phyloP scores from a whole-genome alignment of 108 stramenopile species.

The Licmophora abbreviata region DNA sequence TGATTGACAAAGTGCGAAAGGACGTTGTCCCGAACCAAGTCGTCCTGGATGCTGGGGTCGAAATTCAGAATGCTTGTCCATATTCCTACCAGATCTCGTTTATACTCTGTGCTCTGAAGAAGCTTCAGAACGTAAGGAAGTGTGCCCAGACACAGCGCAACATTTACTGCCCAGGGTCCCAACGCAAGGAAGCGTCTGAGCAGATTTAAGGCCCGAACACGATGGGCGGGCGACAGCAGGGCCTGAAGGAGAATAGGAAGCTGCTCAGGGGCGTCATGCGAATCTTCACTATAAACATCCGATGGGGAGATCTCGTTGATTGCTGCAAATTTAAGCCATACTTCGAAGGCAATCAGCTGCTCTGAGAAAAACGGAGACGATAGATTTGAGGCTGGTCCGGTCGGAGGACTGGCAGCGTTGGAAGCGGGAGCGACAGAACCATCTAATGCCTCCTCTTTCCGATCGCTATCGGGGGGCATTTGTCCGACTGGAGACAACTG shows the following conservation, averaged over 20 bases:
- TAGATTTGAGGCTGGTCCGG: conserved; percentile 8
- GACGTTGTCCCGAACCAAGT: conserved; percentile 87
- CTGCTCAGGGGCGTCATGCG: conserved; percentile 79
- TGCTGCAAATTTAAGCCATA: conserved; percentile 91
- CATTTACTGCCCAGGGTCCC: conserved; percentile 91
- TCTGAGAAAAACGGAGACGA: conserved; percentile 92
- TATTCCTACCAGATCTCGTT: conserved; percentile 85
- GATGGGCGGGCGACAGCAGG: conserved; percentile 83
- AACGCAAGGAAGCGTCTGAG: conserved; percentile 87
- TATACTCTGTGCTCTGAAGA: conserved; percentile 87
- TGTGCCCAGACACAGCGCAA: conserved; percentile 91
- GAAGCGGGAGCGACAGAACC: background rate
- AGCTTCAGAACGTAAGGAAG: conserved; percentile 97
- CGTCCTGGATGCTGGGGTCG: conserved; percentile 85
- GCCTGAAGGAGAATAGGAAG: conserved; percentile 97
- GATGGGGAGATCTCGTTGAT: conserved; percentile 22
- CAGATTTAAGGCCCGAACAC: conserved; percentile 83
- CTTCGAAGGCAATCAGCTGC: conserved; percentile 96
- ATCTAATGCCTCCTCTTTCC: background rate
- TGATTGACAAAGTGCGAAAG: conserved; percentile 82
- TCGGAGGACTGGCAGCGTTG: background rate
- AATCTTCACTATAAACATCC: background rate
- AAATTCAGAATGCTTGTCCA: conserved; percentile 92
- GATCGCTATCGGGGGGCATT: background rate
- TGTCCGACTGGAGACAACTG: conserved; percentile 8